These are phyloP conservation scores for Auricularia sp. DNA, from an alignment of 768 basidiomycete genomes.

Conservation along the genomic window DNA sequence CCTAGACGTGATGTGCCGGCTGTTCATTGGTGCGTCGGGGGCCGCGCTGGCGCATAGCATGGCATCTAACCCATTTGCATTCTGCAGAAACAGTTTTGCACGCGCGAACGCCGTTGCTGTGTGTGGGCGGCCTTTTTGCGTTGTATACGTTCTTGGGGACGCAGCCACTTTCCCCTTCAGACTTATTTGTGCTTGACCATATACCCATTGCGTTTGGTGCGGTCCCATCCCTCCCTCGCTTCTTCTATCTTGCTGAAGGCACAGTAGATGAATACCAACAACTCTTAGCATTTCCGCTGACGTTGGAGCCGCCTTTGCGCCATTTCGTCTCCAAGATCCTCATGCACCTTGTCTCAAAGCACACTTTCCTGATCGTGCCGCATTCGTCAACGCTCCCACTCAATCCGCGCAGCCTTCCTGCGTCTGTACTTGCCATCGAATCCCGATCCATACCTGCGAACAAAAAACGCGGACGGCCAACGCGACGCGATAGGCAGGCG, in stretches of 20 bases:
- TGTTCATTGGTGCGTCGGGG: constrained; percentile 52
- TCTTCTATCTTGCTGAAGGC: not conserved
- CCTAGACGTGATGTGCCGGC: constrained; percentile 44
- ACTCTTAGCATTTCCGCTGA: constrained; percentile 39
- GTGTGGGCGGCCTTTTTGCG: constrained; percentile 54
- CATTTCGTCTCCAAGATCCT: constrained; percentile 43
- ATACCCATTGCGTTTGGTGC: constrained; percentile 54
- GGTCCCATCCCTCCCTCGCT: constrained; percentile 8
- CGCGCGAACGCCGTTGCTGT: constrained; percentile 42
- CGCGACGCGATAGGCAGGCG: constrained; percentile 47
- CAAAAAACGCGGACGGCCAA: constrained; percentile 56
- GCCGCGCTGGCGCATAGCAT: not conserved
- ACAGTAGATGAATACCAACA: constrained; percentile 45
- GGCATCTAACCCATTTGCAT: not conserved
- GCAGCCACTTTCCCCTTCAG: constrained; percentile 50
- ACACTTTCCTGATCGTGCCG: constrained; percentile 54
- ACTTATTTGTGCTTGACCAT: constrained; percentile 39
- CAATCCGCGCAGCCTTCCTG: constrained; percentile 58
- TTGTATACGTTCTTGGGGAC: constrained; percentile 61
- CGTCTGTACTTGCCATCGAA: not conserved
- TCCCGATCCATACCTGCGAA: constrained; percentile 14
- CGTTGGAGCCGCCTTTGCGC: constrained; percentile 36
- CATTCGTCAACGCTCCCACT: constrained; percentile 36
- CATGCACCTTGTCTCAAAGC: constrained; percentile 34
- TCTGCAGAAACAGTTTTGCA: constrained; percentile 43